A percentile compares a stretch with the other conserved stretches of the same genome.
Evolutionary conservation across 805 yeast species (phyloP).

Genomic region (Metschnikowia rubicola): DNA sequence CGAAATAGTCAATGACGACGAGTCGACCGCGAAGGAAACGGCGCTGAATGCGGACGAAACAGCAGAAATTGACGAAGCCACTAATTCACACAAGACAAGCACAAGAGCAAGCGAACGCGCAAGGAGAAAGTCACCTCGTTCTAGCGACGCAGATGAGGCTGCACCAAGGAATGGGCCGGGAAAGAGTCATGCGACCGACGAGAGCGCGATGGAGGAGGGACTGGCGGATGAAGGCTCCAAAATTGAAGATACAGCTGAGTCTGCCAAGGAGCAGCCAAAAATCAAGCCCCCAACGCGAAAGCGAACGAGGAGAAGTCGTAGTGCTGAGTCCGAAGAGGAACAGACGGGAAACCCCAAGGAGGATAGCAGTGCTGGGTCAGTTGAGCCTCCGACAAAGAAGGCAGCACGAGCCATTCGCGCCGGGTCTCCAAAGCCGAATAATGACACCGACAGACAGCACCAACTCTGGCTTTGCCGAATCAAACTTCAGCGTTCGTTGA

Average conservation of each 20-base stretch:
- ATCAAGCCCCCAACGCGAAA: too few relatives aligned
- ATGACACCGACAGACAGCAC: slow-evolving; percentile 38
- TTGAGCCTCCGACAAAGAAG: slow-evolving; percentile 4
- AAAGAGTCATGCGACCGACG: too few relatives aligned
- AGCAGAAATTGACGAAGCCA: background rate
- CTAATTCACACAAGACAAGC: background rate
- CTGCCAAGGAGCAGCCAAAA: too few relatives aligned
- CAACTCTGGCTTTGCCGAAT: slow-evolving; percentile 48
- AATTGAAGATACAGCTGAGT: too few relatives aligned
- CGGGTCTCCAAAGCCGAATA: slow-evolving; percentile 1
- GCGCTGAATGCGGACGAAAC: too few relatives aligned
- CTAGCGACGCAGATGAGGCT: background rate
- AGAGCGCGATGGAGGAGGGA: too few relatives aligned
- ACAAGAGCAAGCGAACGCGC: slow-evolving; percentile 11
- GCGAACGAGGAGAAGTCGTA: too few relatives aligned
- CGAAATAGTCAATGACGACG: background rate
- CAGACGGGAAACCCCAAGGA: too few relatives aligned
- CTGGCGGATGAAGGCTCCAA: too few relatives aligned
- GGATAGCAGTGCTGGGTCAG: too few relatives aligned
- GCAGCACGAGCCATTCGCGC: background rate
- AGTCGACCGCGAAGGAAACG: background rate
- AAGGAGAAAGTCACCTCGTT: slow-evolving; percentile 12
- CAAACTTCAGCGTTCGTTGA: slow-evolving; percentile 45
- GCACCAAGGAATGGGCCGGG: too few relatives aligned
- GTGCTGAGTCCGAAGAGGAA: too few relatives aligned